Evolutionary conservation across 192 early-diverging fungal genomes (phyloP).

Genomic region (Coemansia sp.): DNA sequence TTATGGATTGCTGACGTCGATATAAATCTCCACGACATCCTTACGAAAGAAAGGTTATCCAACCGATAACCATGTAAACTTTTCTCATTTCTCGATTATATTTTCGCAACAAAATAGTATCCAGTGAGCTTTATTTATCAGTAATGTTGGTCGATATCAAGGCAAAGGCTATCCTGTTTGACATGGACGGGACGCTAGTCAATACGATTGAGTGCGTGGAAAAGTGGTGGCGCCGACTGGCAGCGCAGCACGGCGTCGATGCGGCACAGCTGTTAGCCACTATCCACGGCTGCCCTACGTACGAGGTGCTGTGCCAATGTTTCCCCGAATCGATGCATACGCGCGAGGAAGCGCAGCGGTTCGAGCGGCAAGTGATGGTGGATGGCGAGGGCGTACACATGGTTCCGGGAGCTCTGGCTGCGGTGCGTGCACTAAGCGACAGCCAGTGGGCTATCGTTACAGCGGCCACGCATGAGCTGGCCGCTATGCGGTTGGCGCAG

Average conservation of each 20-base stretch:
- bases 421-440: constrained; percentile 6
- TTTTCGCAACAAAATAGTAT: background rate
- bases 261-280: constrained; percentile 7
- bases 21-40: too few relatives aligned
- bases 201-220: constrained; percentile 41
- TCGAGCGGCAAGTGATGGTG: constrained; percentile 18
- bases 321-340: constrained; percentile 29
- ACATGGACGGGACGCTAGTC: constrained; percentile 51
- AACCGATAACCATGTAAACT: too few relatives aligned
- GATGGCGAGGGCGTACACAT: constrained; percentile 23
- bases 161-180: constrained; percentile 40
- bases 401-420: constrained; percentile 32
- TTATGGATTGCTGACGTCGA: too few relatives aligned
- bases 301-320: constrained; percentile 25
- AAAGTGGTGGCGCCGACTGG: constrained; percentile 26
- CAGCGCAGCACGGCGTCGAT: constrained; percentile 21
- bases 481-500: constrained; percentile 21
- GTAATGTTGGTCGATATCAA: constrained; percentile 14
- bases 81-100: background rate
- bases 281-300: constrained; percentile 34
- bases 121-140: background rate
- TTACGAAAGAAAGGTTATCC: too few relatives aligned
- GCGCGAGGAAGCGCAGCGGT: constrained; percentile 9
- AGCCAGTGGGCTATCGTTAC: constrained; percentile 44
- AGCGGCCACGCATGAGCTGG: constrained; percentile 23